These are phyloP conservation scores for Colletotrichum sp. DNA, from an alignment of 2,329 filamentous ascomycete species.

Conservation along the genomic window DNA sequence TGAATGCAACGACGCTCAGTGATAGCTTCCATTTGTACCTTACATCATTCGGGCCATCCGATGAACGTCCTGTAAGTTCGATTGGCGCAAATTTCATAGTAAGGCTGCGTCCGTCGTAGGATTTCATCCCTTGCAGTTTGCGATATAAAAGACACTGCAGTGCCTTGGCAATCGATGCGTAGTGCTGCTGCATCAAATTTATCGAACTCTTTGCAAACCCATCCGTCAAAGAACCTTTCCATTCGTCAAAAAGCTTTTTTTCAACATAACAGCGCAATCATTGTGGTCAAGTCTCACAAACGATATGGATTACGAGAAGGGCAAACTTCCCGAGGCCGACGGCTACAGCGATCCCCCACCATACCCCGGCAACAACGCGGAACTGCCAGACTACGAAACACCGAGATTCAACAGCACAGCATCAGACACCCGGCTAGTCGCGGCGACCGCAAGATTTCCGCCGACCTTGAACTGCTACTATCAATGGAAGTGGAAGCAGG, in stretches of 20 bases:
- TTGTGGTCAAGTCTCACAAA: not conserved
- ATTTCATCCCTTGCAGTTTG: not conserved
- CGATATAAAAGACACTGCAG: not conserved
- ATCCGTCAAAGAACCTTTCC: too few relatives aligned
- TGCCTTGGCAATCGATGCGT: not conserved
- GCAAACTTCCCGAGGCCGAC: not conserved
- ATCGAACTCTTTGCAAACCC: not conserved
- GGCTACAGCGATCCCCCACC: not conserved
- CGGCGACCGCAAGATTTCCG: not conserved
- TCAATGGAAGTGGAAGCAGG: slow-evolving; percentile 7
- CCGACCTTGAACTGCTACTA: slow-evolving; percentile 10
- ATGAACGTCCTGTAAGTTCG: not conserved
- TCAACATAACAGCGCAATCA: rapidly evolving
- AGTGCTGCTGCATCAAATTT: not conserved
- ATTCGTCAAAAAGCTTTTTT: not conserved
- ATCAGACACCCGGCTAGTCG: not conserved
- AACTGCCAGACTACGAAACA: not conserved
- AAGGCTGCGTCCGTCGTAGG: not conserved
- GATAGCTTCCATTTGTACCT: not conserved
- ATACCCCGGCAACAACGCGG: not conserved
- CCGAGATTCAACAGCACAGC: not conserved
- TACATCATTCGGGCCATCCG: not conserved
- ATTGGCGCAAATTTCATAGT: not conserved
- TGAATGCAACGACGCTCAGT: not conserved
- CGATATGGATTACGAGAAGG: not conserved